Conservation (phyloP, 2,329 filamentous ascomycete species). For the Microcera coccophila region DNA sequence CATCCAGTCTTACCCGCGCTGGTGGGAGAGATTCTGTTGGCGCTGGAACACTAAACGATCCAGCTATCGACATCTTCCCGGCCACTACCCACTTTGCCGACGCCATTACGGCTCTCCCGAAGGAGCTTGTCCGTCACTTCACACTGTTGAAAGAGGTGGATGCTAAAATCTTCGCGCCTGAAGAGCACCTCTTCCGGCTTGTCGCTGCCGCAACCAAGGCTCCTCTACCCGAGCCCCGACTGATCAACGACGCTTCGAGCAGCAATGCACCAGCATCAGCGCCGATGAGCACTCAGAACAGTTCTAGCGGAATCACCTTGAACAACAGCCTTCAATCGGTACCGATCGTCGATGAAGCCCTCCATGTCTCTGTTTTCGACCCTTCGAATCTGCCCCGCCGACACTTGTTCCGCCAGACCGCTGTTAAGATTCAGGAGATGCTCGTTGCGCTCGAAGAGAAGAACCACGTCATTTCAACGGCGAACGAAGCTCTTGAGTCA, state of each 20-base stretch:
- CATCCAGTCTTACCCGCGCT: slow-evolving; percentile 44
- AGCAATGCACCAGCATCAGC: slow-evolving; percentile 42
- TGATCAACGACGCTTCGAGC: slow-evolving; percentile 42
- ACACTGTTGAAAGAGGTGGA: slow-evolving; percentile 96
- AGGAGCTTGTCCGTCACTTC: slow-evolving; percentile 93
- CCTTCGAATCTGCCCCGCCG: slow-evolving; percentile 61
- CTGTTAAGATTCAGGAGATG: slow-evolving; percentile 76
- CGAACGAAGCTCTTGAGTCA: slow-evolving; percentile 82
- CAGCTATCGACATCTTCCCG: slow-evolving; percentile 64
- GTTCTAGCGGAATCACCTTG: slow-evolving; percentile 38
- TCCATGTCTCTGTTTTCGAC: slow-evolving; percentile 46
- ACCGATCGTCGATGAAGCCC: slow-evolving; percentile 42
- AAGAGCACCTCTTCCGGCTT: slow-evolving; percentile 74
- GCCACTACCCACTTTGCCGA: slow-evolving; percentile 78
- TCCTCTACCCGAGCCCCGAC: slow-evolving; percentile 44
- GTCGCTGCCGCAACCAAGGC: slow-evolving; percentile 60
- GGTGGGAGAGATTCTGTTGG: slow-evolving; percentile 45
- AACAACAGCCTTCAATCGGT: slow-evolving; percentile 36
- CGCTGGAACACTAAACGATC: slow-evolving; percentile 45
- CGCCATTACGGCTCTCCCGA: slow-evolving; percentile 84
- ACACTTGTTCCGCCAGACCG: slow-evolving; percentile 72
- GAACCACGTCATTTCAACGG: slow-evolving; percentile 91
- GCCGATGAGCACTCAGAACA: slow-evolving; percentile 49
- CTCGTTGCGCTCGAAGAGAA: slow-evolving; percentile 93
- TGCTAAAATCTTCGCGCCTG: slow-evolving; percentile 87